Base-by-base conservation (phyloP, 2,329 filamentous ascomycete species). In the Ophiostoma fasciatum region DNA sequence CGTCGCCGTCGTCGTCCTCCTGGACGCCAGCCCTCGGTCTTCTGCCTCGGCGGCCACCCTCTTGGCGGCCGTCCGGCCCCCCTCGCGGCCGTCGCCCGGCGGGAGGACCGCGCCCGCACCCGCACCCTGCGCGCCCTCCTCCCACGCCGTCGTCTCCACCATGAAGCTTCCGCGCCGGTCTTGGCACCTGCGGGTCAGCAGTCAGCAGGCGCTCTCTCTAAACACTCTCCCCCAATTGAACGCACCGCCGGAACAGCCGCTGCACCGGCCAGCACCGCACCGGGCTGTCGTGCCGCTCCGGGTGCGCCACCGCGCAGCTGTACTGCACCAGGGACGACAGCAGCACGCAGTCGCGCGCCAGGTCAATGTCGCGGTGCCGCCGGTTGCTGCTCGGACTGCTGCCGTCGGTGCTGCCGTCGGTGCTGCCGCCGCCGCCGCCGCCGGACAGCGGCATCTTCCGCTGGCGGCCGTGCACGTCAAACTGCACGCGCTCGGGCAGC, bases 101-200 rank as follows among this genome's bases (percentile, higher is more conserved):
- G n/a, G n/a, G n/a, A n/a, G n/a, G n/a, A n/a, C n/a, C n/a, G n/a
- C n/a, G n/a, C n/a, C n/a, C n/a, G n/a, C n/a, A n/a, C n/a, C n/a
- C n/a, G n/a, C n/a, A n/a, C n/a, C n/a, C n/a, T n/a, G n/a, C n/a
- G n/a, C n/a, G n/a, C n/a, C 51, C 12, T 46, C 61, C 54, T 78
- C 72, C 73, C 72, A 78, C 29, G 64, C 61, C 11, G 74, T 78
- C 18, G 74, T 78, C 56, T 78, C 74, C 29, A 75, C 67, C 51
- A 60, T 66, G 46, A 78, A 78, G 7, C 40, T 57, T 5, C 68
- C 68, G 12, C 68, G 68, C 46, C 57, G 63, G 52, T 76, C 71
- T 40, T 59, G 57, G 51, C 74, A 78, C 46, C 74, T 78, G 50
- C 26, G n/a, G n/a, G n/a, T 17, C 11, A 3, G 10, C 17, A 2